These are phyloP conservation scores for Chlorella vulgaris DNA, from an alignment of 139 green algal species.

Conservation along the genomic window DNA sequence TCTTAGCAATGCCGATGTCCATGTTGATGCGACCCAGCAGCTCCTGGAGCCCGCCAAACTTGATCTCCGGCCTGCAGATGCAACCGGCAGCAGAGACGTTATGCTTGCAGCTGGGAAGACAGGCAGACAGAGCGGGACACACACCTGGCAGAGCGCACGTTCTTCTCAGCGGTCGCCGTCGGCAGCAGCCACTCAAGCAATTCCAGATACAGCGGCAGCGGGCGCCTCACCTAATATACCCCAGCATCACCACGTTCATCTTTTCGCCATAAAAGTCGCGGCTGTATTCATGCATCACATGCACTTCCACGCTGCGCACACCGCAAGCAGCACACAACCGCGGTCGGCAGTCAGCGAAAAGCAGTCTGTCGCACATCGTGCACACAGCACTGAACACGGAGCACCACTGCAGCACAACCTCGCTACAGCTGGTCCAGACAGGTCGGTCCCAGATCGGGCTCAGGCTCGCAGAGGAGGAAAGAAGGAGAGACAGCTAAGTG, in stretches of 20 bases:
- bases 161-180: too few relatives aligned
- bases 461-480: background rate
- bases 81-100: too few relatives aligned
- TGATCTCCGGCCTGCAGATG: slow-evolving; percentile 73
- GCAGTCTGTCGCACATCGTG: background rate
- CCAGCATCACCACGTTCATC: slow-evolving; percentile 65
- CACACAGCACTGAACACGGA: too few relatives aligned
- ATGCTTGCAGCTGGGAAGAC: too few relatives aligned
- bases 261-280: slow-evolving; percentile 64
- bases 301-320: slow-evolving; percentile 68
- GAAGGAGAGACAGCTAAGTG: background rate
- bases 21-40: slow-evolving; percentile 76
- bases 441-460: too few relatives aligned
- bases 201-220: background rate
- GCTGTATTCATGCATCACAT: slow-evolving; percentile 85
- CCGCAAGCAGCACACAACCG: background rate
- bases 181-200: too few relatives aligned
- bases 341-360: background rate
- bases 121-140: too few relatives aligned
- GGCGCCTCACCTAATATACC: slow-evolving; percentile 69
- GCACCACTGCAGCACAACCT: too few relatives aligned
- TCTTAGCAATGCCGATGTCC: slow-evolving; percentile 73
- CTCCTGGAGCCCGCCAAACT: slow-evolving; percentile 73
- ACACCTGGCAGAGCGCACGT: too few relatives aligned
- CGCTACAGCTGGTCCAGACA: too few relatives aligned